phyloP scores from a whole-genome alignment of 805 yeast species.

The Hermanozyma aechmeae region DNA sequence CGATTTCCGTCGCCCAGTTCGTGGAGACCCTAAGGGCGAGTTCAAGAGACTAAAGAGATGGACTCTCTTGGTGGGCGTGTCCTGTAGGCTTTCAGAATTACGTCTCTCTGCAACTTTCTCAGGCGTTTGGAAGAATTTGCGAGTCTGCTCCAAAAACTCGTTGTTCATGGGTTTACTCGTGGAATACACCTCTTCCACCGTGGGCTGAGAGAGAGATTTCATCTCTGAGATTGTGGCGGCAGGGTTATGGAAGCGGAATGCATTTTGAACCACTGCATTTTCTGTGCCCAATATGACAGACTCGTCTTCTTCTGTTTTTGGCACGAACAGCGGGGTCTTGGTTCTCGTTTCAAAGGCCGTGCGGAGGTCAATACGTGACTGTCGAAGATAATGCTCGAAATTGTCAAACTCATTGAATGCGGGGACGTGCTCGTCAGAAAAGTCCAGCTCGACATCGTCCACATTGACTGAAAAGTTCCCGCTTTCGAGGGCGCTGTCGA shows the following conservation, averaged over 20 bases:
- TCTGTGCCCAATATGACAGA: too few species aligned
- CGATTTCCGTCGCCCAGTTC: too few species aligned
- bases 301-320: too few species aligned
- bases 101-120: neutral
- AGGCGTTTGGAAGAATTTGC: slow-evolving; percentile 3
- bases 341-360: slow-evolving; percentile 11
- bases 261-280: too few species aligned
- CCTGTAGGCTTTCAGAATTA: neutral
- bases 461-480: neutral
- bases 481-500: neutral
- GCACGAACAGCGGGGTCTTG: too few species aligned
- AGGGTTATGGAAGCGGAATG: slow-evolving; percentile 36
- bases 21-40: slow-evolving; percentile 13
- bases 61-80: neutral
- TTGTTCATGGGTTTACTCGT: slow-evolving; percentile 1
- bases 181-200: slow-evolving; percentile 22
- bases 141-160: slow-evolving; percentile 9
- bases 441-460: neutral
- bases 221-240: slow-evolving; percentile 15
- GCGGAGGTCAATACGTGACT: slow-evolving; percentile 22
- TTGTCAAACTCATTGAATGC: slow-evolving; percentile 5
- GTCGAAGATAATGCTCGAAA: slow-evolving; percentile 18
- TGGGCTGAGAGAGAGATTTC: slow-evolving; percentile 12
- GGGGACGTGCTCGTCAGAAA: neutral
- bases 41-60: slow-evolving; percentile 12